phyloP scores from a whole-genome alignment of 306 rosid genomes.

The Inga laurina region DNA sequence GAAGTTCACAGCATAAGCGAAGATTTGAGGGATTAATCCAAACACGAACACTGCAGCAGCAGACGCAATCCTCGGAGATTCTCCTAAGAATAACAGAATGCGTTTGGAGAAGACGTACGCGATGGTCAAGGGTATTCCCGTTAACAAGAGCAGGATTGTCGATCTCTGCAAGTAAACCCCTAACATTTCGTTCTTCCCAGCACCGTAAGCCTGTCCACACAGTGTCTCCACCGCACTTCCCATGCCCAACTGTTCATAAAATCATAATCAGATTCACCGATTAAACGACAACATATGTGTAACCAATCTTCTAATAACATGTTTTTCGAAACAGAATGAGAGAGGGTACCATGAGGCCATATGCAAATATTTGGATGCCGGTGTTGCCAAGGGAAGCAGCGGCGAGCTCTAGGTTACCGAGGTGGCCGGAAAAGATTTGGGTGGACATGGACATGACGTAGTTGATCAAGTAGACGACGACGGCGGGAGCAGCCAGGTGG shows the following conservation, averaged over 20 bases:
- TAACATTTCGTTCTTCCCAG: conserved; percentile 54
- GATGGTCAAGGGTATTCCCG: conserved; percentile 29
- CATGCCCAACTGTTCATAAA: conserved; percentile 65
- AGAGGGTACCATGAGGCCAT: conserved; percentile 60
- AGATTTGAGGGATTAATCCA: conserved; percentile 79
- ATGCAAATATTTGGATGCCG: conserved; percentile 72
- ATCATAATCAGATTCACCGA: background rate
- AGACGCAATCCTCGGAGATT: conserved; percentile 55
- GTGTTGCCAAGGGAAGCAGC: conserved; percentile 73
- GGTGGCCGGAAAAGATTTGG: conserved; percentile 71
- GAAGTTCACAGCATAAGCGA: conserved; percentile 70
- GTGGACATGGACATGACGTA: conserved; percentile 71
- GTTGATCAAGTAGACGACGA: conserved; percentile 55
- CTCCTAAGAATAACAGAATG: conserved; percentile 46
- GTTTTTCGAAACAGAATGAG: background rate
- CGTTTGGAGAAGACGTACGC: conserved; percentile 51
- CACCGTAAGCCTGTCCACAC: conserved; percentile 88
- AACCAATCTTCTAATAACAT: too few relatives aligned
- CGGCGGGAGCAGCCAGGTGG: conserved; percentile 62
- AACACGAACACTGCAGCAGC: conserved; percentile 60
- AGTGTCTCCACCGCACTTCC: conserved; percentile 93
- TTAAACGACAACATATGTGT: background rate
- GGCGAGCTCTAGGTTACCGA: conserved; percentile 73
- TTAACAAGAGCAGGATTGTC: conserved; percentile 44
- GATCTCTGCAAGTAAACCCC: conserved; percentile 77